phyloP scores from a whole-genome alignment of 805 yeast species.

The Aciculoconidium aculeatum region DNA sequence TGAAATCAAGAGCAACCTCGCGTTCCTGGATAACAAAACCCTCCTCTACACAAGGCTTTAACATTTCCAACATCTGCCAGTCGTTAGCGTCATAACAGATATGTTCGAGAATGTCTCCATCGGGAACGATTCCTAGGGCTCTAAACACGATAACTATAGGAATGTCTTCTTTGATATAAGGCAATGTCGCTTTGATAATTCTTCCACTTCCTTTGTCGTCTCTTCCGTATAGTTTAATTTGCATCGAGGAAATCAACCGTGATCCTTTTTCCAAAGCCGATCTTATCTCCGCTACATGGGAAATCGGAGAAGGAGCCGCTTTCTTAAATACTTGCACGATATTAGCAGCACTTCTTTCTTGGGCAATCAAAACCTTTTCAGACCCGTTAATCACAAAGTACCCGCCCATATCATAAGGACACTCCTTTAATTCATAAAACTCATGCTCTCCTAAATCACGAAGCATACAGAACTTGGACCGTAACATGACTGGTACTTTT shows the following conservation, averaged over 20 bases:
- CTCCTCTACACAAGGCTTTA: constrained; percentile 98
- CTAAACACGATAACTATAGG: constrained; percentile 96
- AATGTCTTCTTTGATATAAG: constrained; percentile 92
- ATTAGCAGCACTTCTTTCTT: constrained; percentile 97
- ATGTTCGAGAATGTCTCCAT: constrained; percentile 97
- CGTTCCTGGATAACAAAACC: constrained; percentile 97
- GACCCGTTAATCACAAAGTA: constrained; percentile 97
- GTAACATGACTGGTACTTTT: constrained; percentile 94
- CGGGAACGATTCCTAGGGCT: constrained; percentile 97
- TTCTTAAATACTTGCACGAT: constrained; percentile 97
- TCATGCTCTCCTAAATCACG: constrained; percentile 88
- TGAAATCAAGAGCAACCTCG: constrained; percentile 95
- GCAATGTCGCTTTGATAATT: constrained; percentile 92
- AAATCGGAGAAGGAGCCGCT: constrained; percentile 94
- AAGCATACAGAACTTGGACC: constrained; percentile 93
- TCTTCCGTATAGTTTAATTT: constrained; percentile 84
- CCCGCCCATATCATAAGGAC: constrained; percentile 99
- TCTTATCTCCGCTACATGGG: constrained; percentile 94
- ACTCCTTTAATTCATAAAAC: constrained; percentile 90
- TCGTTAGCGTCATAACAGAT: constrained; percentile 96
- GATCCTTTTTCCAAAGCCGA: constrained; percentile 97
- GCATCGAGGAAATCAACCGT: constrained; percentile 87
- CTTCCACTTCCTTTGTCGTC: constrained; percentile 69
- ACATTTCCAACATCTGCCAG: constrained; percentile 99
- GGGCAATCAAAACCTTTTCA: constrained; percentile 96